Percentiles rank a stretch among this genome's conserved stretches.
phyloP scores from a whole-genome alignment of 192 early-diverging fungal species.

The Haplosporangium gracile region DNA sequence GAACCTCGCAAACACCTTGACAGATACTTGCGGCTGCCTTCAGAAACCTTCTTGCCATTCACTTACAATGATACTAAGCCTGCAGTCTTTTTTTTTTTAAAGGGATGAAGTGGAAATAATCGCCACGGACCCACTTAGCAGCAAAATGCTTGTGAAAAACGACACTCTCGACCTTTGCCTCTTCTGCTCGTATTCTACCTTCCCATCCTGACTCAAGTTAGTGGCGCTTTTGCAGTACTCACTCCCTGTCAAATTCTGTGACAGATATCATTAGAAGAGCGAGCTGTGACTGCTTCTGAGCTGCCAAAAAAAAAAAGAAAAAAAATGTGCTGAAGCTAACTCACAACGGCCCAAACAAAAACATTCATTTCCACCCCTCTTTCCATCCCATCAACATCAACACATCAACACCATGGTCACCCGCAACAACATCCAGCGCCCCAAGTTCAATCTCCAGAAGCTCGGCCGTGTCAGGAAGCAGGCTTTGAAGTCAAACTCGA shows the following conservation, averaged over 20 bases:
- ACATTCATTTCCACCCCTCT: not conserved
- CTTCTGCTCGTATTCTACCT: too few species aligned
- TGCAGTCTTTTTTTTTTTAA: too few species aligned
- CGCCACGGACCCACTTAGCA: too few species aligned
- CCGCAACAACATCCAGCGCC: constrained; percentile 55
- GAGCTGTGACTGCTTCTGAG: not conserved
- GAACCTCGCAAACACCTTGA: too few species aligned
- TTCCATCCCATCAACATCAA: not conserved
- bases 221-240: not conserved
- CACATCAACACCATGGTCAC: constrained; percentile 37
- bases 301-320: not conserved
- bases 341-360: constrained; percentile 2
- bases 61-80: too few species aligned
- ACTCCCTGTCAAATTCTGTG: not conserved
- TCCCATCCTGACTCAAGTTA: not conserved
- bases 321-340: constrained; percentile 3
- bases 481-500: constrained; percentile 49
- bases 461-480: constrained; percentile 56
- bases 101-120: too few species aligned
- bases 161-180: too few species aligned
- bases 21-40: too few species aligned
- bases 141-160: too few species aligned
- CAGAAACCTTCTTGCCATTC: too few species aligned
- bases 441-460: constrained; percentile 56
- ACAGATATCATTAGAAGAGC: too few species aligned